Evolutionary conservation across 768 basidiomycete genomes (phyloP).

Genomic region (Mycena leptocephala): DNA sequence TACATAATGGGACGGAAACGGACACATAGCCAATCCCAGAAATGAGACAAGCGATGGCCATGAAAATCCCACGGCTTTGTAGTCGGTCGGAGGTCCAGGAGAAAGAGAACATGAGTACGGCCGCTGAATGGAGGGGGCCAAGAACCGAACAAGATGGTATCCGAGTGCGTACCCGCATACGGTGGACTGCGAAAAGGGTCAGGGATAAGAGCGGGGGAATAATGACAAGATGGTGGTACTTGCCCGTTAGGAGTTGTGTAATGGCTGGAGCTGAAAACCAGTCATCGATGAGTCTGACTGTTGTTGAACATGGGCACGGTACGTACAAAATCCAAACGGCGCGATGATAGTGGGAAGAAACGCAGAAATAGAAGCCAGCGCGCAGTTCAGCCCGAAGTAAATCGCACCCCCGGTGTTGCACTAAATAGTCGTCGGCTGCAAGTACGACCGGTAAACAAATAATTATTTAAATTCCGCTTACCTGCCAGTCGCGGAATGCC

Average conservation of each 20-base stretch:
- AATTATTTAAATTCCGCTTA: constrained; percentile 47
- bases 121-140: constrained; percentile 53
- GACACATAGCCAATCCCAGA: constrained; percentile 78
- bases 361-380: constrained; percentile 83
- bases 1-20: constrained; percentile 34
- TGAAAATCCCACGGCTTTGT: constrained; percentile 71
- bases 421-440: constrained; percentile 49
- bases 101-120: constrained; percentile 71
- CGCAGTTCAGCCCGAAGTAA: constrained; percentile 85
- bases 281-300: constrained; percentile 9
- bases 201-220: background rate
- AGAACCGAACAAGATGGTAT: background rate
- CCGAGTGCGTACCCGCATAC: constrained; percentile 63
- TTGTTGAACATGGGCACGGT: background rate
- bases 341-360: constrained; percentile 89
- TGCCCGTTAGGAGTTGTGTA: constrained; percentile 76
- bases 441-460: background rate
- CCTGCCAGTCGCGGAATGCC: constrained; percentile 84
- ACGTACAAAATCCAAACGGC: constrained; percentile 81
- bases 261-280: constrained; percentile 68
- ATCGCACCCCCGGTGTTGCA: constrained; percentile 79
- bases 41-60: constrained; percentile 60
- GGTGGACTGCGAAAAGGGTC: constrained; percentile 70
- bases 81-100: constrained; percentile 78
- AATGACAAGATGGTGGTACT: background rate